A percentile compares a stretch with the other conserved stretches of the same genome.
Conservation (phyloP, 2,329 filamentous ascomycete genomes). For the Nemania sp. region DNA sequence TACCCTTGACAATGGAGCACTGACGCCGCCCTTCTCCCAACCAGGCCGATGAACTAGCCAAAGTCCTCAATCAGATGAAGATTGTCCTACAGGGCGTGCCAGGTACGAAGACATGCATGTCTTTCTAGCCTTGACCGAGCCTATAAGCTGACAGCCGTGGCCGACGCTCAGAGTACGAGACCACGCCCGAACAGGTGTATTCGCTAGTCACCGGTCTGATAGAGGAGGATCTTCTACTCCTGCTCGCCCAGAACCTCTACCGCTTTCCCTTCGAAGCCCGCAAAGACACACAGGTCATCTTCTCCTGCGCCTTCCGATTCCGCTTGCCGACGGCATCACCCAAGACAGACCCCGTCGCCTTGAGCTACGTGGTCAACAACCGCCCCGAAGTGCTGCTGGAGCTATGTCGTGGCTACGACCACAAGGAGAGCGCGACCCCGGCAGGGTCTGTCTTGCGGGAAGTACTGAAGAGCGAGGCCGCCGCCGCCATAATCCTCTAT, state of each 20-base stretch:
- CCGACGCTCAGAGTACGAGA: slow-evolving; percentile 71
- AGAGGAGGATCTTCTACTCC: slow-evolving; percentile 84
- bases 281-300: slow-evolving; percentile 94
- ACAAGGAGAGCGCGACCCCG: slow-evolving; percentile 88
- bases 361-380: slow-evolving; percentile 86
- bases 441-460: slow-evolving; percentile 90
- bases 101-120: slow-evolving; percentile 60
- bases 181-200: slow-evolving; percentile 84
- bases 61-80: slow-evolving; percentile 89
- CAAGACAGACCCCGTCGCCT: slow-evolving; percentile 77
- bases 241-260: slow-evolving; percentile 81
- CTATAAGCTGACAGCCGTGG: slow-evolving; percentile 25
- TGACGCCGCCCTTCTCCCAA: slow-evolving; percentile 34
- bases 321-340: slow-evolving; percentile 70
- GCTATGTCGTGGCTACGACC: slow-evolving; percentile 85
- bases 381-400: slow-evolving; percentile 86
- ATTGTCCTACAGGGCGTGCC: slow-evolving; percentile 89
- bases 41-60: slow-evolving; percentile 84
- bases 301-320: slow-evolving; percentile 93
- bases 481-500: slow-evolving; percentile 89
- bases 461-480: slow-evolving; percentile 85
- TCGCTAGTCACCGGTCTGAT: slow-evolving; percentile 84
- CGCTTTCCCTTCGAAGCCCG: slow-evolving; percentile 92
- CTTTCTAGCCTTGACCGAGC: background rate
- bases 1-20: slow-evolving; percentile 19